Conservation (phyloP, 345 rosid species). For the Pistacia vera region DNA sequence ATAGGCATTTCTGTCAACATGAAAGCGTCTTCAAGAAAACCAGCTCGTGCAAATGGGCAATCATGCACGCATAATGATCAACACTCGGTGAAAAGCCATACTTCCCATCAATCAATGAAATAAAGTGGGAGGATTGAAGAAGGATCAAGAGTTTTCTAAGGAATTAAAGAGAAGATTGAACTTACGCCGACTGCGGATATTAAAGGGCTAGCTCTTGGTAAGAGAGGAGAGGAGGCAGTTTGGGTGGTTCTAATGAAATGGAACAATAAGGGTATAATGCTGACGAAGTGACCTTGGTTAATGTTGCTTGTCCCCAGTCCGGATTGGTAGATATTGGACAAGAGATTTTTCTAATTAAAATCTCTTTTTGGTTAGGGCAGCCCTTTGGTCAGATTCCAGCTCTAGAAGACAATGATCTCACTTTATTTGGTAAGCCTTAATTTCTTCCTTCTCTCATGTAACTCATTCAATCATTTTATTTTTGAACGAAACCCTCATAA, state of each 20-base stretch:
- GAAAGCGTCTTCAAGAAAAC: conserved; percentile 45
- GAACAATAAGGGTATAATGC: conserved; percentile 39
- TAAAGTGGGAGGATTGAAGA: conserved; percentile 45
- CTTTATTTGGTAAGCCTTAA: conserved; percentile 57
- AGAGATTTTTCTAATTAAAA: conserved; percentile 16
- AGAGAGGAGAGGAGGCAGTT: conserved; percentile 47
- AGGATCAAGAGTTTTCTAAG: conserved; percentile 37
- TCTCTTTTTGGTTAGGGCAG: conserved; percentile 36
- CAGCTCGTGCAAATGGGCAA: conserved; percentile 45
- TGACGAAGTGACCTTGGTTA: conserved; percentile 48
- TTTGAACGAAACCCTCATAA: not conserved
- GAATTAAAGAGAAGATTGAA: conserved; percentile 49
- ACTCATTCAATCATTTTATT: not conserved
- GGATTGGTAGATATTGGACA: conserved; percentile 43
- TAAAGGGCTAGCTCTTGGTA: conserved; percentile 49
- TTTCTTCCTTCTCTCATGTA: not conserved
- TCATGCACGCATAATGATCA: conserved; percentile 55
- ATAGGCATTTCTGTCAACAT: conserved; percentile 42
- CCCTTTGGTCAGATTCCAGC: conserved; percentile 88
- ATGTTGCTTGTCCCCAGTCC: conserved; percentile 57
- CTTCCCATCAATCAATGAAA: conserved; percentile 36
- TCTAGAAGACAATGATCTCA: conserved; percentile 77
- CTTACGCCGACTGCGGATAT: conserved; percentile 51
- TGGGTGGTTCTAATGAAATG: conserved; percentile 44
- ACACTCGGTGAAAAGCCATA: conserved; percentile 42